Evolutionary conservation across 1,284 basidiomycete species (phyloP), one percentile per base, ranked within the genome.

Genomic region (Boletus sp.): DNA sequence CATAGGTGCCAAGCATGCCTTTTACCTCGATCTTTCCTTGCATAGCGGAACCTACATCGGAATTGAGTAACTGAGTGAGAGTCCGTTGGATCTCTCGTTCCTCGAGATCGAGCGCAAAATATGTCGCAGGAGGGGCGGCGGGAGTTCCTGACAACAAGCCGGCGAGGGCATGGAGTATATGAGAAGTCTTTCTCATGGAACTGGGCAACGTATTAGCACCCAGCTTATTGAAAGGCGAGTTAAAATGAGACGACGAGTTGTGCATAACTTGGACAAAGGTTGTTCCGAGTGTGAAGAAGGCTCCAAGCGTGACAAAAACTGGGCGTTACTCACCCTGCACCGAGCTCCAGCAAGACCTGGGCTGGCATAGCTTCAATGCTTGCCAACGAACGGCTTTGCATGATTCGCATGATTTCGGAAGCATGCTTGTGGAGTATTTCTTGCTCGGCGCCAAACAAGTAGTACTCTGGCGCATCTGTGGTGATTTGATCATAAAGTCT

Each of bases 51-150:
- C 90, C 90, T 44, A 90, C 73, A 9, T 78, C 73, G 13, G 74
- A 88, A 56, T 71, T 65, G 34, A 77, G 68, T 54, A 98, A 82
- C 59, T 85, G 77, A 30, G 71, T 71, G 39, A 98, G 76, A 4
- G 91, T 91, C 20, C 93, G 83, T 53, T 86, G 78, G 27, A 98
- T 82, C 64, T 97, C 93, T 45, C 79, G 78, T 57, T 86, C 77
- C 67, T 95, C 92, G 23, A 98, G 82, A 63, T 98, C 95, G 45
- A 99, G 84, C 12, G 94, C 93, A 71, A 91, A 94, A 69, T 96
- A 98, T 1, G 84, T 88, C 60, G 90, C 81, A 9, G 81, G 79
- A 1, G 81, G 71, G 14, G 66, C 52, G 1, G 64, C 44, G 7
- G 60, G 61, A 3, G 57, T 52, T 14, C 62, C 58, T 17, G 71